phyloP scores from a whole-genome alignment of 495 filamentous ascomycete species.

The Alectoria sarmentosa region DNA sequence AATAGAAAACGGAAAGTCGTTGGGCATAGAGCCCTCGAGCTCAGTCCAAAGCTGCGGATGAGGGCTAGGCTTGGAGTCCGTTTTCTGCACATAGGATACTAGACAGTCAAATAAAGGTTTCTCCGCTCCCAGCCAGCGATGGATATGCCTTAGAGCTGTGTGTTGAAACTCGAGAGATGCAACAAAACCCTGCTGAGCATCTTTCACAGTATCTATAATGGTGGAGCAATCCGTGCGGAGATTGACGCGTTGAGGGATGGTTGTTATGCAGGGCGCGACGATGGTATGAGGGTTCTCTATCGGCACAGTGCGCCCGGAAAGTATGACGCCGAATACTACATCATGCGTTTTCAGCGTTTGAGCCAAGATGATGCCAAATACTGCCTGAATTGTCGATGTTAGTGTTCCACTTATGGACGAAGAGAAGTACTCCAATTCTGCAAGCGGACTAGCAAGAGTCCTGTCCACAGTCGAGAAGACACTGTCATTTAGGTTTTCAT shows the following conservation, averaged over 20 bases:
- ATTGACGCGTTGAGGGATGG: conserved; percentile 61
- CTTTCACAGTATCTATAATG: conserved; percentile 29
- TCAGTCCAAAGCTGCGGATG: conserved; percentile 29
- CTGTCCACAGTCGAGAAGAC: background rate
- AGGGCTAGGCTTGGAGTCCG: background rate
- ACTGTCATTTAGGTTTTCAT: background rate
- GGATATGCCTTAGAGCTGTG: conserved; percentile 40
- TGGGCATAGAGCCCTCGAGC: conserved; percentile 32
- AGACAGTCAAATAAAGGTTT: conserved; percentile 39
- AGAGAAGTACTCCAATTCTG: conserved; percentile 30
- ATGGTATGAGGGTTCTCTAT: conserved; percentile 58
- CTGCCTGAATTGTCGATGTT: conserved; percentile 35
- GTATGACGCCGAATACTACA: conserved; percentile 39
- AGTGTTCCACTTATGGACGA: conserved; percentile 32
- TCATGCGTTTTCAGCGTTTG: conserved; percentile 34
- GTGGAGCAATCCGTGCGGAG: background rate
- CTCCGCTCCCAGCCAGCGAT: conserved; percentile 39
- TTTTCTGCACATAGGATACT: conserved; percentile 31
- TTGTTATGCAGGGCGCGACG: conserved; percentile 84
- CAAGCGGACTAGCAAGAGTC: conserved; percentile 16
- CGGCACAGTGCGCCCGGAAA: conserved; percentile 41
- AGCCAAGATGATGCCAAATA: conserved; percentile 40
- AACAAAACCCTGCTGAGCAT: conserved; percentile 37
- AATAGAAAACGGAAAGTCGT: conserved; percentile 33
- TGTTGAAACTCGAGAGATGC: conserved; percentile 40